Evolutionary conservation across 129 eudicot genomes (phyloP), one percentile per base, ranked within the genome.

Genomic region (Centaurea solstitialis): DNA sequence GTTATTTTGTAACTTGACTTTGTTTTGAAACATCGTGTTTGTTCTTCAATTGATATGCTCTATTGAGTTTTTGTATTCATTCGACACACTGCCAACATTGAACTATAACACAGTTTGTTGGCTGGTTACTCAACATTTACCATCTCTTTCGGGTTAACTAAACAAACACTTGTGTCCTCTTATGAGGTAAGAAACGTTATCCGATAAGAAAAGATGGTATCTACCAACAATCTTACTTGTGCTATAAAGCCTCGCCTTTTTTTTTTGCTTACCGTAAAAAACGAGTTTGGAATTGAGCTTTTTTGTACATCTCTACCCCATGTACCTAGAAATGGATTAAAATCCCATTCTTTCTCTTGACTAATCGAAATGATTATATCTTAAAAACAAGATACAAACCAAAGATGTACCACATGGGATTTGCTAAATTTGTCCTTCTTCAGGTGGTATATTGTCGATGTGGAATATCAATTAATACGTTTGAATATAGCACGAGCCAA

Each of bases 31-130:
- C 59, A 71, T 71, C 8, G 9, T 38, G 20, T 71, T 13, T 17
- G 26, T 70, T 70, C 45, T 17, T n/a, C 74, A 6, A 35, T 70
- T 18, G 26, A 38, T 39, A 71, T 37, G 53, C 28, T 71, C 23
- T 37, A 9, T 71, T 71, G 75, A 71, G 75, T 71, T 71, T 71
- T 37, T 71, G 75, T 71, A 39, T 70, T 28, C 65, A 57, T 57
- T 57, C 17, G 64, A 53, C 64, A 53, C 64, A 15, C 17, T 57
- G 65, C 65, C 18, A 57, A 53, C 64, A 53, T 53, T 53, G 64
- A 57, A 57, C 65, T 57, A 17, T 57, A 57, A 57, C 2, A 22
- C 65, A 57, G 6, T 57, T 57, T 0, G 9, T 6, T 6, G 64
- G 64, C 0, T 17, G 64, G 17, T 41, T n/a, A 17, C 18, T 18